Evolutionary conservation across 768 basidiomycete genomes (phyloP), one percentile per base, ranked within the genome.

Genomic region (Tylopilus sp.): DNA sequence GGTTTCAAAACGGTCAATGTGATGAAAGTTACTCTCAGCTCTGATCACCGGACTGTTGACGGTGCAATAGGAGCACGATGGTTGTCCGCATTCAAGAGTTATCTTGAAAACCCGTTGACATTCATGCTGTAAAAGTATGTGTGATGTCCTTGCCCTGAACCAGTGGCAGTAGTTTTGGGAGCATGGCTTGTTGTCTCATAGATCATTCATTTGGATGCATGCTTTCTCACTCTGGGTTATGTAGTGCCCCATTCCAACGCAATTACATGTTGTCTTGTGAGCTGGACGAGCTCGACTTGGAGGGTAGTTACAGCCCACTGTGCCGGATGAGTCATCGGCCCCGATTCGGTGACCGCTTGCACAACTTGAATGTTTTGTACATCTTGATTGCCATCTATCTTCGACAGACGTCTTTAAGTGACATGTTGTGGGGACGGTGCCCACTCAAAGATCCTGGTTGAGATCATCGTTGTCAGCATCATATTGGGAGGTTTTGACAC

Each of bases 1-100:
- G 97, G 95, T 36, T 99, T 95, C 79, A 98, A 93, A 80, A 86
- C 84, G 18, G 80, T 80, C 17, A 85, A 92, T 64, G 77, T 88
- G 44, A 95, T 99, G 94, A 97, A 97, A 68, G 97, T 86, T 17
- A 98, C 97, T 5, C 74, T 99, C 62, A 94, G 91, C 72, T 85
- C 86, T 35, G 97, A 99, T 68, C 97, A 99, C 75, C 79, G 97
- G 62, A 89, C 86, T 33, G 95, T 98, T 12, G 97, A 99, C 70
- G 97, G 97, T 40, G 97, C 97, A 43, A 82, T 98, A 48, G 94
- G 86, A 49, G 94, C 97, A 21, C 81, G 82, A 68, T 99, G 94
- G 93, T 62, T 98, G 76, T 67, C 83, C 50, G 90, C 92, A 35
- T 95, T 98, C 80, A 95, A 91, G 73, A 88, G 91, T 36, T 97